Conservation (phyloP, 108 stramenopile genomes). For the Mayamaea pseudoterrestris region DNA sequence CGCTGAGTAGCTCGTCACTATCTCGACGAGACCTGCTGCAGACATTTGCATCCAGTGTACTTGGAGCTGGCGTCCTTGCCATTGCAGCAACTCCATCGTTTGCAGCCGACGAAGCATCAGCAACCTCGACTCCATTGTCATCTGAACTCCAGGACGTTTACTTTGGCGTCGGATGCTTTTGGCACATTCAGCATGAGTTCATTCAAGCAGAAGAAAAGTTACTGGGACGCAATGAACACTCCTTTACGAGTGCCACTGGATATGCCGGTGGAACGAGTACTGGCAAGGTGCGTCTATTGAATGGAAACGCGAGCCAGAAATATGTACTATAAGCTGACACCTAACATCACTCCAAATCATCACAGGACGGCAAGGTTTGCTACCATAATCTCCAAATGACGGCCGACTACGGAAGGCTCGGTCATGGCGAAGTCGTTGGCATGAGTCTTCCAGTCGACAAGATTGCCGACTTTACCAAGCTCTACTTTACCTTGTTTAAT, state of each 20-base stretch:
- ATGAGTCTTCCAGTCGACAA: conserved; percentile 50
- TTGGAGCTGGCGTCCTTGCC: too few species aligned
- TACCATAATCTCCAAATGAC: conserved; percentile 75
- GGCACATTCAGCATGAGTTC: conserved; percentile 86
- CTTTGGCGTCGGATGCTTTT: conserved; percentile 67
- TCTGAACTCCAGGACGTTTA: conserved; percentile 18
- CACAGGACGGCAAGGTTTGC: conserved; percentile 50
- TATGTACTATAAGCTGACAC: too few species aligned
- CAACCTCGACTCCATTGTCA: too few species aligned
- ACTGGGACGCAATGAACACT: conserved; percentile 37
- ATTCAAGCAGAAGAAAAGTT: conserved; percentile 65
- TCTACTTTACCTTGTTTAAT: conserved; percentile 70
- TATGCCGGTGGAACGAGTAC: conserved; percentile 84
- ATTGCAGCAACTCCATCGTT: too few species aligned
- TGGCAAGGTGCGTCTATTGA: too few species aligned
- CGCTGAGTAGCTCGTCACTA: conserved; percentile 1
- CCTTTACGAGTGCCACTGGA: conserved; percentile 66
- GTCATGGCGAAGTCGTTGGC: conserved; percentile 83
- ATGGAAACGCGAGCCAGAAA: too few species aligned
- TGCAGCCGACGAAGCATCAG: too few species aligned
- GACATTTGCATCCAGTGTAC: too few species aligned
- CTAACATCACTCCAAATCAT: too few species aligned
- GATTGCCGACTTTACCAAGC: conserved; percentile 59
- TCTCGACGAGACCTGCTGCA: too few species aligned
- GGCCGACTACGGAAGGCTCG: conserved; percentile 79